A percentile compares a stretch with the other conserved stretches of the same genome.
phyloP scores from a whole-genome alignment of 2,329 filamentous ascomycete genomes.

The Apiospora marii region DNA sequence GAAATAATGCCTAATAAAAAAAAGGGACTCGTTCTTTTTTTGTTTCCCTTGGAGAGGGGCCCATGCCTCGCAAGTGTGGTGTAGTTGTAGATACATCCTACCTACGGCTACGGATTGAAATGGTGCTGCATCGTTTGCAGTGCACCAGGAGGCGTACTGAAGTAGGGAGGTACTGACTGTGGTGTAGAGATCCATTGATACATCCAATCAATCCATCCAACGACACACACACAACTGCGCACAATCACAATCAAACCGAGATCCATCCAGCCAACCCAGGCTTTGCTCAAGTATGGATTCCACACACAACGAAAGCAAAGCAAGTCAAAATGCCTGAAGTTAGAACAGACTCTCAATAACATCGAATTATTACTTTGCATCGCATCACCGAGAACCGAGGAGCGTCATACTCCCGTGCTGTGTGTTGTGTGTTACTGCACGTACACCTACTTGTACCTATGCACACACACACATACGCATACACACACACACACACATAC shows the following conservation, averaged over 20 bases:
- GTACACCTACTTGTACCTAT: conserved; percentile 1
- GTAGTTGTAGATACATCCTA: neutral
- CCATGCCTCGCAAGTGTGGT: neutral
- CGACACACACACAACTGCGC: conserved; percentile 5
- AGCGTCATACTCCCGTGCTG: conserved; percentile 10
- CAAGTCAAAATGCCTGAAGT: conserved; percentile 14
- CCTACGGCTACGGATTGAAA: neutral
- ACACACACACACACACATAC: neutral
- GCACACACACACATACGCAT: neutral
- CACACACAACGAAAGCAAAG: neutral
- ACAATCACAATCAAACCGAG: conserved; percentile 20
- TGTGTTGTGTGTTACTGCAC: neutral
- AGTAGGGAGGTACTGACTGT: neutral
- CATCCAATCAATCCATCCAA: neutral
- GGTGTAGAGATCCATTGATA: neutral
- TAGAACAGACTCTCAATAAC: conserved; percentile 11
- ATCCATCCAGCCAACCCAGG: conserved; percentile 18
- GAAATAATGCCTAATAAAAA: conserved; percentile 10
- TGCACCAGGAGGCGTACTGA: conserved; percentile 8
- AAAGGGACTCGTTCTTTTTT: neutral
- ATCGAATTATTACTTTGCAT: neutral
- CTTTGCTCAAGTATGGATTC: conserved; percentile 17
- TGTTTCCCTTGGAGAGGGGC: neutral
- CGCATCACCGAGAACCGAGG: conserved; percentile 12
- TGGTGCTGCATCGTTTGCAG: conserved; percentile 4